Conservation (phyloP, 345 rosid species). For the Populus deltoides region DNA sequence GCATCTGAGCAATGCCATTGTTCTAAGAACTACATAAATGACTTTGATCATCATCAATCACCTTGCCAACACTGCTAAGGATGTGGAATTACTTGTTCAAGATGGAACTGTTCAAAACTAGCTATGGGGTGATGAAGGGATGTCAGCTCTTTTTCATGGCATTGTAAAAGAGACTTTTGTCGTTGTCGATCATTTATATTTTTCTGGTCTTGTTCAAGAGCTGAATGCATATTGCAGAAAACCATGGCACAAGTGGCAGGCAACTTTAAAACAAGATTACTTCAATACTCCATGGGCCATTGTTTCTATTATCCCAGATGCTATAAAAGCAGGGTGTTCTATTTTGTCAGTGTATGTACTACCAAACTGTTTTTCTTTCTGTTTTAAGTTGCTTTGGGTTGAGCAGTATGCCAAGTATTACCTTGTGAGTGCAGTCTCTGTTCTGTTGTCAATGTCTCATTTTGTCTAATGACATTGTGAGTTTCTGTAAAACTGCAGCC, state of each 20-base stretch:
- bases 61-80: slow-evolving; percentile 10
- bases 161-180: neutral
- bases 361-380: too few relatives aligned
- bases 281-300: too few relatives aligned
- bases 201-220: neutral
- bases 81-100: slow-evolving; percentile 11
- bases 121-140: neutral
- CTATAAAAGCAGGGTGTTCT: too few relatives aligned
- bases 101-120: slow-evolving; percentile 2
- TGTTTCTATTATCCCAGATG: too few relatives aligned
- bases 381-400: too few relatives aligned
- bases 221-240: slow-evolving; percentile 5
- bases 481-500: too few relatives aligned
- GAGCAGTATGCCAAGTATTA: too few relatives aligned
- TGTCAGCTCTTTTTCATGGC: slow-evolving; percentile 9
- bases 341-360: too few relatives aligned
- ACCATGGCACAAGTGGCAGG: neutral
- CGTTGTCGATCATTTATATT: neutral
- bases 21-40: neutral
- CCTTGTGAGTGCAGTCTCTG: too few relatives aligned
- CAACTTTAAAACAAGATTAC: too few relatives aligned
- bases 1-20: slow-evolving; percentile 16
- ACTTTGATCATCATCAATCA: slow-evolving; percentile 6
- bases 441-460: too few relatives aligned
- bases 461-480: too few relatives aligned